Base-by-base conservation (phyloP, 2,329 filamentous ascomycete genomes). In the Fusarium marasasianum region DNA sequence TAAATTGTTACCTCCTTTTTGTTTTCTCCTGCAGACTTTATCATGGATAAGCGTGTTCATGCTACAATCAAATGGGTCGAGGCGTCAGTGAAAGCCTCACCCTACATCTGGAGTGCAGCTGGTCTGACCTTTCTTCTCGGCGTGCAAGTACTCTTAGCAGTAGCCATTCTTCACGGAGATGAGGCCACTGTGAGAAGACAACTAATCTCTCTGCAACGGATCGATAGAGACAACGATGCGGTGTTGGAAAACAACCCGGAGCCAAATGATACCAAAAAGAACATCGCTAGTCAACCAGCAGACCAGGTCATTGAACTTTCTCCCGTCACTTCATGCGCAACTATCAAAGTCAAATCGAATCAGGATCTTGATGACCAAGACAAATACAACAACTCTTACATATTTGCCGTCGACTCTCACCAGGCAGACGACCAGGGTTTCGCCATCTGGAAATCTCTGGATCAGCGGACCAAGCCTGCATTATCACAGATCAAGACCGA, bases 91-190 rank as follows among this genome's bases (percentile, higher is more conserved):
- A 69, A 69, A 22, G 5, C 56, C 14, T 67, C 58, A 2, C 66
- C 66, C 11, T 70, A 70, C 7, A 17, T 54, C 20, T 70, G 66
- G 66, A 40, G 66, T 20, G 41, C 59, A 4, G n/a, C n/a, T 15
- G 53, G 59, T 11, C 53, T 70, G 9, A 59, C 59, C 10, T 59
- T 70, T 65, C 67, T 70, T 3, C 63, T 70, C 5, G 41, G 67
- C 8, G 31, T 65, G 7, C 66, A 70, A 26, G 29, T 70, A 12
- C 45, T 54, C 0, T 15, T 70, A n/a, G 67, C 66, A 8, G 53
- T 63, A 5, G 47, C 31, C 1, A 56, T 70, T 15, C 29, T 48
- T 8, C 59, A 70, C 5, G 66, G 67, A 0, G 67, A 70, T 14
- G 67, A 70, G 3, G 59, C 66, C 1, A 70, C 67, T 6, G 67